phyloP scores from a whole-genome alignment of 306 rosid species.

The Prosopis cineraria region DNA sequence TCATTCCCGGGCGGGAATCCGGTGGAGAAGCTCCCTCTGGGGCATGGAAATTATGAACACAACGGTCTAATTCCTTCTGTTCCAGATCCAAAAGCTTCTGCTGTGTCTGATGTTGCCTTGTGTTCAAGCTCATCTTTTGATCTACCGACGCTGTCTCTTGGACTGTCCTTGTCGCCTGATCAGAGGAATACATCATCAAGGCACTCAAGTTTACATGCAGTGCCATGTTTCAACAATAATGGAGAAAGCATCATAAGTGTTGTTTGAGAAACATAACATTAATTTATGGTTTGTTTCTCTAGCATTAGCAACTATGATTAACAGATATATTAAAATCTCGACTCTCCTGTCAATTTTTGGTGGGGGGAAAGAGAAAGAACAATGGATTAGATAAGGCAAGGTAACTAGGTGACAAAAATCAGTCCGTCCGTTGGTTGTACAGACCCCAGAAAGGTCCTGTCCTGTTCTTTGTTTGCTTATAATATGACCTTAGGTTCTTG shows the following conservation, averaged over 20 bases:
- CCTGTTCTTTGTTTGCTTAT: constrained; percentile 37
- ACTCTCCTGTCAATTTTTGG: constrained; percentile 9
- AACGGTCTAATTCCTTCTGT: constrained; percentile 37
- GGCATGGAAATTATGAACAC: constrained; percentile 44
- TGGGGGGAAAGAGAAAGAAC: constrained; percentile 7
- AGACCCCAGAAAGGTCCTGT: constrained; percentile 48
- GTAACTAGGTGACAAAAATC: constrained; percentile 43
- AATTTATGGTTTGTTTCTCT: constrained; percentile 38
- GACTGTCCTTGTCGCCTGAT: constrained; percentile 59
- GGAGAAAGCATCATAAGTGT: constrained; percentile 64
- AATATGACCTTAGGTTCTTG: constrained; percentile 31
- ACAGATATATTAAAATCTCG: constrained; percentile 16
- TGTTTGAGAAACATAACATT: constrained; percentile 45
- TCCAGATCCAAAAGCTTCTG: constrained; percentile 35
- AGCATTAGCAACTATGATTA: constrained; percentile 31
- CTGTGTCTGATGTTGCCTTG: constrained; percentile 36
- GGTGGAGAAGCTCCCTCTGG: constrained; percentile 40
- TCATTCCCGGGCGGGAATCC: constrained; percentile 50
- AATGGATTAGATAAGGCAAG: constrained; percentile 28
- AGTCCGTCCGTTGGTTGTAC: constrained; percentile 46
- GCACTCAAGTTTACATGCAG: constrained; percentile 53
- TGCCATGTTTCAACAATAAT: constrained; percentile 54
- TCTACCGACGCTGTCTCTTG: constrained; percentile 55
- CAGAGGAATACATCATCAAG: constrained; percentile 50
- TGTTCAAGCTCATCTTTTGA: constrained; percentile 43